Percentiles rank a stretch among this genome's conserved stretches.
These are phyloP conservation scores for Platanus orientalis DNA, from an alignment of 164 flowering plant genomes.

Conservation along the genomic window DNA sequence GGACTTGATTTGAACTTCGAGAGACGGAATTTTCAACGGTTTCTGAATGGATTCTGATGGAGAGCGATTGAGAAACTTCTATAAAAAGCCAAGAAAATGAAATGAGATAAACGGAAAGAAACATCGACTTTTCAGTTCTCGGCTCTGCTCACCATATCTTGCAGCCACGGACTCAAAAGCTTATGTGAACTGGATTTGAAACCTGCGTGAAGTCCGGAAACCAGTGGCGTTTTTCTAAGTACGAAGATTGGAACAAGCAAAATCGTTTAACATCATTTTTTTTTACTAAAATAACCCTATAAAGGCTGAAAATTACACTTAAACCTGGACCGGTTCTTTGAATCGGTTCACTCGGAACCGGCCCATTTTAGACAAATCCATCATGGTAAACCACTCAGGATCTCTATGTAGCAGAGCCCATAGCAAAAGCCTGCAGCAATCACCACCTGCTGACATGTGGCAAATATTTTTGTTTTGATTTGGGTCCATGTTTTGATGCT, in stretches of 20 bases:
- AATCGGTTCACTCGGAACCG: too few species aligned
- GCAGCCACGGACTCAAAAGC: constrained; percentile 11
- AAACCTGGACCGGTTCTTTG: too few species aligned
- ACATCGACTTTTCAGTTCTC: not conserved
- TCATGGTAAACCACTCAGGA: too few species aligned
- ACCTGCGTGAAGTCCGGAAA: not conserved
- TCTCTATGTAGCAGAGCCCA: too few species aligned
- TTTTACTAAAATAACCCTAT: not conserved
- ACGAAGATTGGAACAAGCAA: not conserved
- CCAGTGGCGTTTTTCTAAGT: not conserved
- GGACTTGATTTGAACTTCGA: not conserved
- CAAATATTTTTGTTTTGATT: too few species aligned
- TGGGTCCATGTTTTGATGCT: too few species aligned
- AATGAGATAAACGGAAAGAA: not conserved
- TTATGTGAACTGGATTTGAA: not conserved
- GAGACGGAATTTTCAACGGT: not conserved
- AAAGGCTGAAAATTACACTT: too few species aligned
- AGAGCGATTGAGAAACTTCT: constrained; percentile 8
- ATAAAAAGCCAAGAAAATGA: constrained; percentile 2
- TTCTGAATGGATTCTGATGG: not conserved
- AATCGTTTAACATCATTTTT: too few species aligned
- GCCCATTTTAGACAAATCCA: too few species aligned
- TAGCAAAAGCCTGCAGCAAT: too few species aligned
- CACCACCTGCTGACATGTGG: too few species aligned
- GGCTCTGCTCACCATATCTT: not conserved